Conservation (phyloP, 202 grass and related monocot genomes). For the Schoenoplectus triqueter region DNA sequence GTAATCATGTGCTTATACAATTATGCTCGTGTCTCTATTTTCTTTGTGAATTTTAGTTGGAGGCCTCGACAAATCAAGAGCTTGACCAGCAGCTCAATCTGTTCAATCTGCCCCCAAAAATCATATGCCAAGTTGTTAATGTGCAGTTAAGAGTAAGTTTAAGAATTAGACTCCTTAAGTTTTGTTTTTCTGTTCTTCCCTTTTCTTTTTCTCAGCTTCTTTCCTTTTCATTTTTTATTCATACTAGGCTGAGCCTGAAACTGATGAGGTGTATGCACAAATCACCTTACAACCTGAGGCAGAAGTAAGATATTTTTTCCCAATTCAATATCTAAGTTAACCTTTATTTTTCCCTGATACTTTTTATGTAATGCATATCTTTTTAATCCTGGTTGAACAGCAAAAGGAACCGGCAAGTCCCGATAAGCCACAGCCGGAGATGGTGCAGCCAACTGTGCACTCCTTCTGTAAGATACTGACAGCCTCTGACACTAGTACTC, state of each 20-base stretch:
- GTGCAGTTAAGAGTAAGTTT: conserved; percentile 73
- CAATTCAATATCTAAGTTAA: conserved; percentile 13
- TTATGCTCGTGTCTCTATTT: conserved; percentile 15
- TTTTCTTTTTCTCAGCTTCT: not conserved
- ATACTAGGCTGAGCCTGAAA: conserved; percentile 79
- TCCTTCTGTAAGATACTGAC: conserved; percentile 99
- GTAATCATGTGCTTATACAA: too few relatives aligned
- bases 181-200: conserved; percentile 11
- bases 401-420: conserved; percentile 53
- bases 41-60: conserved; percentile 55
- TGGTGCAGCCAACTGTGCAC: conserved; percentile 56
- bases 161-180: not conserved
- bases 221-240: not conserved
- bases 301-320: conserved; percentile 47
- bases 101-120: conserved; percentile 90
- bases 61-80: conserved; percentile 70
- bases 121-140: conserved; percentile 89
- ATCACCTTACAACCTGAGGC: conserved; percentile 76
- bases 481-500: conserved; percentile 96
- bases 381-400: conserved; percentile 48
- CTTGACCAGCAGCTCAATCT: conserved; percentile 79
- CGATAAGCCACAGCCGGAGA: conserved; percentile 50
- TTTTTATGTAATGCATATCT: not conserved
- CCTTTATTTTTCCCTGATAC: not conserved
- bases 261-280: conserved; percentile 96